Conservation (phyloP, 768 basidiomycete species). For the Podaxis sp. region DNA sequence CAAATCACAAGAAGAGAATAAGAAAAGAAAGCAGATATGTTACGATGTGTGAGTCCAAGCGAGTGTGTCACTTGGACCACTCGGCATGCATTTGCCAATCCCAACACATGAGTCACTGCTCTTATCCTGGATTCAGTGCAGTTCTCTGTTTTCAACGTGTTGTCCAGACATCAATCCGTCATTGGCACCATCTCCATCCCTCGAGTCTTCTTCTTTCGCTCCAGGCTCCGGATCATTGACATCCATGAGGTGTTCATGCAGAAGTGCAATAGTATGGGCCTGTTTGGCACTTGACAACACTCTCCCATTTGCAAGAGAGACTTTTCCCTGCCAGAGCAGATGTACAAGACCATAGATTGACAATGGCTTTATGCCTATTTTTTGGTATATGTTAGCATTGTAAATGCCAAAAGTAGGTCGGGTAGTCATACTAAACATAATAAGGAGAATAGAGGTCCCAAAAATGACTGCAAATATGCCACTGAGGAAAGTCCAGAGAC, state of each 20-base stretch:
- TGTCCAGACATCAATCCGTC: not conserved
- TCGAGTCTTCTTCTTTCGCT: not conserved
- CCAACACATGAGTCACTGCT: no score
- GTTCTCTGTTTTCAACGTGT: not conserved
- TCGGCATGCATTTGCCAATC: no score
- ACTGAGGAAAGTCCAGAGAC: not conserved
- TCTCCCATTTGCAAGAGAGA: not conserved
- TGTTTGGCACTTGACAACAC: not conserved
- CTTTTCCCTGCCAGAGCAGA: not conserved
- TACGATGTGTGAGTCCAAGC: no score
- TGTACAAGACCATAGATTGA: not conserved
- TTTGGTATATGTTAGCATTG: not conserved
- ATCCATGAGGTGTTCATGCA: not conserved
- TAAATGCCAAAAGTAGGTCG: not conserved
- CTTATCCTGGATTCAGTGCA: not conserved
- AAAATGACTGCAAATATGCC: not conserved
- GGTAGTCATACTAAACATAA: not conserved
- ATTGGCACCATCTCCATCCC: not conserved
- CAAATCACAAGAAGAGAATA: no score
- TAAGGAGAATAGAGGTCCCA: not conserved
- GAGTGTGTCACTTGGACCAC: no score
- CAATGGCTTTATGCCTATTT: not conserved
- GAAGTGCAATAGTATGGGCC: not conserved
- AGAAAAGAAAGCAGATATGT: no score
- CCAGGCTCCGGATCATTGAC: not conserved